Percentiles rank a stretch among this genome's conserved stretches.
Evolutionary conservation across 1,284 basidiomycete genomes (phyloP).

Genomic region (Mycosarcoma maydis): DNA sequence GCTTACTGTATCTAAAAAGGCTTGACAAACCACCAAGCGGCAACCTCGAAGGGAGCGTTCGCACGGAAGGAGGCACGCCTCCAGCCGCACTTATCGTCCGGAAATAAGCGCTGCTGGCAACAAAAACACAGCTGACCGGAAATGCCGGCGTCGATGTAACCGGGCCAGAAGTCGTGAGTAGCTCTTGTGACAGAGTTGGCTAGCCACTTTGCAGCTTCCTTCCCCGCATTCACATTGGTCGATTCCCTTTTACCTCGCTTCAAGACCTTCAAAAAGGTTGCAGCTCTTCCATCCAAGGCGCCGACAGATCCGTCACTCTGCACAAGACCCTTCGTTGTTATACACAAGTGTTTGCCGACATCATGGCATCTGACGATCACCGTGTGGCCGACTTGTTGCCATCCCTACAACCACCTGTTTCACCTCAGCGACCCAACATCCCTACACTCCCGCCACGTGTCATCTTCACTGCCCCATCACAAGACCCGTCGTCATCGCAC

Average conservation of each 20-base stretch:
- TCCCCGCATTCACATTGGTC: too few relatives aligned
- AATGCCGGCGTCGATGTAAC: constrained; percentile 18
- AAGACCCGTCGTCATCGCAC: constrained; percentile 29
- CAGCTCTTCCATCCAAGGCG: too few relatives aligned
- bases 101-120: constrained; percentile 3
- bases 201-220: not conserved
- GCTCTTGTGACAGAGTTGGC: not conserved
- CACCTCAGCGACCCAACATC: constrained; percentile 9
- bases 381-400: constrained; percentile 32
- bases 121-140: constrained; percentile 11
- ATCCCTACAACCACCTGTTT: constrained; percentile 22
- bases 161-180: constrained; percentile 8
- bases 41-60: not conserved
- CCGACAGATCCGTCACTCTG: too few relatives aligned
- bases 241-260: too few relatives aligned
- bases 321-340: too few relatives aligned
- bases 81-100: constrained; percentile 12
- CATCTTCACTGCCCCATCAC: constrained; percentile 36
- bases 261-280: too few relatives aligned
- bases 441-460: constrained; percentile 22
- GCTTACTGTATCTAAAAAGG: too few relatives aligned
- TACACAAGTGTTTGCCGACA: not conserved
- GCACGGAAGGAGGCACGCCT: constrained; percentile 5
- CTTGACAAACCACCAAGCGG: too few relatives aligned
- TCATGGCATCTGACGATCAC: constrained; percentile 21